These are phyloP conservation scores for Leersia perrieri DNA, from an alignment of 176 grass and related monocot species.

Conservation along the genomic window DNA sequence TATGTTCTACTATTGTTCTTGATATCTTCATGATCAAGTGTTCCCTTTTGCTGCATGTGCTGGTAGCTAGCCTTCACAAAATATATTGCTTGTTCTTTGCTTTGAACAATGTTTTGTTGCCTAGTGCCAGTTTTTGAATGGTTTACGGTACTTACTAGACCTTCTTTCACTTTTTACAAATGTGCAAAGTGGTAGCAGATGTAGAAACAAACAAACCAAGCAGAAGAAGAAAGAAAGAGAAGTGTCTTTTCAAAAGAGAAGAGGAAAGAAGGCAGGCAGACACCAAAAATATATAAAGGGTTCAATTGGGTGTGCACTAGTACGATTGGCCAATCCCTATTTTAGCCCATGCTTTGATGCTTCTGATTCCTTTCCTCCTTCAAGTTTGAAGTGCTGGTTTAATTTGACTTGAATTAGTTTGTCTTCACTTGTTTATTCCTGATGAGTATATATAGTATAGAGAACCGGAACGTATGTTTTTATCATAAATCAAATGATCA, in stretches of 20 bases:
- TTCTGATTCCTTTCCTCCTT: constrained; percentile 29
- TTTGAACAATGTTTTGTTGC: constrained; percentile 10
- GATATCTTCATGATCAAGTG: neutral
- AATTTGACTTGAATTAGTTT: constrained; percentile 40
- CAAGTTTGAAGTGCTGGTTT: constrained; percentile 30
- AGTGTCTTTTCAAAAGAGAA: constrained; percentile 24
- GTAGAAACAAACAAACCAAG: constrained; percentile 33
- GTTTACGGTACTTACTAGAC: neutral
- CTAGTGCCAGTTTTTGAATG: constrained; percentile 32
- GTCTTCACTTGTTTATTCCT: constrained; percentile 24
- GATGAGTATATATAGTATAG: neutral
- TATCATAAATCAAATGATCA: neutral
- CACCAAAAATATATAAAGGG: constrained; percentile 18
- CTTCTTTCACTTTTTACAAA: constrained; percentile 24
- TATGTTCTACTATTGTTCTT: neutral
- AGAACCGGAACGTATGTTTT: neutral
- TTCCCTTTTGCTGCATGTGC: neutral
- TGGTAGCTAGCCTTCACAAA: neutral
- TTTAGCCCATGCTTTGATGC: constrained; percentile 47
- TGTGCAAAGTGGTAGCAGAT: constrained; percentile 20
- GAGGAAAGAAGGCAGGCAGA: constrained; percentile 6
- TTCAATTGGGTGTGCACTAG: constrained; percentile 7
- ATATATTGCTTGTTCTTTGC: neutral
- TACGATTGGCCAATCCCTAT: constrained; percentile 8
- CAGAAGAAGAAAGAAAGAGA: constrained; percentile 37